Evolutionary conservation across 257 asterid species (phyloP).

Genomic region (Nicotiana otophora): DNA sequence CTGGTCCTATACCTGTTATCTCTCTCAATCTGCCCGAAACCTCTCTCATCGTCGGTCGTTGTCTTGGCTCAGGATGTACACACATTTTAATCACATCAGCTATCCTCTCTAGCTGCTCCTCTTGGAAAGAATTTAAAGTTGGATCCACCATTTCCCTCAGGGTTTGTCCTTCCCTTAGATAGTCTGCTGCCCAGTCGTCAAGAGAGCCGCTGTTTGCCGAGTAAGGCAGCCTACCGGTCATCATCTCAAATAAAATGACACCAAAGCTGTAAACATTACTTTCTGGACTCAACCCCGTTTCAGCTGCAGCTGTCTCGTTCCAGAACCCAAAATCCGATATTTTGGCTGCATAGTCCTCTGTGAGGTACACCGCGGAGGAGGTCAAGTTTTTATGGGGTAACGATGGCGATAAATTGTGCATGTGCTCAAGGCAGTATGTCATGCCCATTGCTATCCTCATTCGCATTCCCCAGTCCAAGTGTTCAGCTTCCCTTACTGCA

Average conservation of each 20-base stretch:
- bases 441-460: slow-evolving; percentile 86
- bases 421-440: slow-evolving; percentile 75
- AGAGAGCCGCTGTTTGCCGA: slow-evolving; percentile 38
- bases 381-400: slow-evolving; percentile 53
- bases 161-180: slow-evolving; percentile 32
- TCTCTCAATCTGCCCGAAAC: slow-evolving; percentile 49
- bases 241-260: slow-evolving; percentile 56
- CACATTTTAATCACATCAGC: slow-evolving; percentile 49
- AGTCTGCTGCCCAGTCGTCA: slow-evolving; percentile 67
- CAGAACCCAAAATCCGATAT: slow-evolving; percentile 55
- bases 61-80: slow-evolving; percentile 36
- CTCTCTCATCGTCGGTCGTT: slow-evolving; percentile 50
- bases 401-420: slow-evolving; percentile 68
- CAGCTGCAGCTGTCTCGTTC: slow-evolving; percentile 28
- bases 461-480: slow-evolving; percentile 72
- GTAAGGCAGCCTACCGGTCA: slow-evolving; percentile 70
- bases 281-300: slow-evolving; percentile 23
- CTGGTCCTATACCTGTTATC: slow-evolving; percentile 60
- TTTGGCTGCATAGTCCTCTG: slow-evolving; percentile 88
- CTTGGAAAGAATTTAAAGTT: slow-evolving; percentile 40
- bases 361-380: slow-evolving; percentile 58
- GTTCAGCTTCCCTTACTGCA: slow-evolving; percentile 84
- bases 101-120: slow-evolving; percentile 45
- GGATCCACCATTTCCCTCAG: slow-evolving; percentile 51
- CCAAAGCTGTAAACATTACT: slow-evolving; percentile 74